Base-by-base conservation (phyloP, 2,329 filamentous ascomycete species). In the Arthrobotrys iridis region DNA sequence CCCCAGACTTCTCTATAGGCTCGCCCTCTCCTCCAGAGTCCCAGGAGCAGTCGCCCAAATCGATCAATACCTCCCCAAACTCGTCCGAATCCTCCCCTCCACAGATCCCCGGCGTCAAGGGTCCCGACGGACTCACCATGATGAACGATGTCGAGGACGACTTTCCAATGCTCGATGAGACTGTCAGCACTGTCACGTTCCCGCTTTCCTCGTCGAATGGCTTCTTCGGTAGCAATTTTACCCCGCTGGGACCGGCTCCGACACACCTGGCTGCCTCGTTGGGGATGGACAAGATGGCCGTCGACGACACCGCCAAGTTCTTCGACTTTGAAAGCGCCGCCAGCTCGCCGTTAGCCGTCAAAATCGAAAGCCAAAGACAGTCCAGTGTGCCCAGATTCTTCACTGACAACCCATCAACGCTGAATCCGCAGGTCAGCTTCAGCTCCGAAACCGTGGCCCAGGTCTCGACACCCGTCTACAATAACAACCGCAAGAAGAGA, bases 291-390 rank as follows among this genome's bases (percentile, higher is more conserved):
- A 76, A 64, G 30, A 68, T 76, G 64, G 40, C 41, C n/a, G 64
- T 70, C 28, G 72, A 70, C 30, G 72, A 76, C 13, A 59, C 72
- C 6, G 62, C 57, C 2, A 66, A 77, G 52, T 77, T 73, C 43
- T 78, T 78, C 58, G 77, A 78, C 37, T 78, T 78, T 28, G 74
- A 72, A 20, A 78, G 77, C 37, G 77, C 77, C 18, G 77, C 77
- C 6, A 78, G 77, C 52, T 78, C 77, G 11, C 77, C 77, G 1
- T 28, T 76, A 40, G 72, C 72, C n/a, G 70, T 76, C 0, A 70
- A 68, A 26, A 45, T 65, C 11, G 72, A 70, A 26, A 60, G 35
- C 33, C 70, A 74, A 26, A 57, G 62, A 22, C 72, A 68, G 18
- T 68, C 63, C 8, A 75, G 64, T 41, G 59, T 76, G 5, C 72